Percentiles rank a stretch among this genome's conserved stretches.
Conservation (phyloP, 179 eudicot genomes). For the Heliamphora pulchella region DNA sequence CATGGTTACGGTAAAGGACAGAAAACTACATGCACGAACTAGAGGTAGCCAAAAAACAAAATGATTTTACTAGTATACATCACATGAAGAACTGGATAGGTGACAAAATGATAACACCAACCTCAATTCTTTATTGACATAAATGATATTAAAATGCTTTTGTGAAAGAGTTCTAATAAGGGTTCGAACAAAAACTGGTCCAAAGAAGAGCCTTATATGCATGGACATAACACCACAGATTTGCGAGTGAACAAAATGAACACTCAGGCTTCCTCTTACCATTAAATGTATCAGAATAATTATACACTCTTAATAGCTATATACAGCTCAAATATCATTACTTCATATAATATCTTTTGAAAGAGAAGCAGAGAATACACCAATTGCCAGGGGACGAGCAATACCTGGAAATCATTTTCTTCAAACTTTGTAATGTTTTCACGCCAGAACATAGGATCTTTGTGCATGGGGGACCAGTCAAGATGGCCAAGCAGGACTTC, state of each 20-base stretch:
- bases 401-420: constrained; percentile 95
- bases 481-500: constrained; percentile 94
- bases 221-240: neutral
- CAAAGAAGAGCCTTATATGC: neutral
- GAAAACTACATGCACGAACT: neutral
- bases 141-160: too few species aligned
- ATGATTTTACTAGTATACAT: neutral
- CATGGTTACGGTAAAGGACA: too few species aligned
- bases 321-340: neutral
- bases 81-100: neutral
- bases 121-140: too few species aligned
- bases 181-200: neutral
- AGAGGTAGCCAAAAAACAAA: neutral
- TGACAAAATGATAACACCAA: too few species aligned
- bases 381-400: neutral
- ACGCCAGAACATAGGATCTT: constrained; percentile 88
- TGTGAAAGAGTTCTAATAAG: neutral
- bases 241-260: neutral
- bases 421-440: constrained; percentile 75
- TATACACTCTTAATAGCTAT: too few species aligned
- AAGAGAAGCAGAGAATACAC: neutral
- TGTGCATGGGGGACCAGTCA: constrained; percentile 98
- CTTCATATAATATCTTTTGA: neutral
- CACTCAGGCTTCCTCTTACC: neutral
- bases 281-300: neutral